These are phyloP conservation scores for Sclerotinia subarctica DNA, from an alignment of 2,329 filamentous ascomycete genomes.

Conservation along the genomic window DNA sequence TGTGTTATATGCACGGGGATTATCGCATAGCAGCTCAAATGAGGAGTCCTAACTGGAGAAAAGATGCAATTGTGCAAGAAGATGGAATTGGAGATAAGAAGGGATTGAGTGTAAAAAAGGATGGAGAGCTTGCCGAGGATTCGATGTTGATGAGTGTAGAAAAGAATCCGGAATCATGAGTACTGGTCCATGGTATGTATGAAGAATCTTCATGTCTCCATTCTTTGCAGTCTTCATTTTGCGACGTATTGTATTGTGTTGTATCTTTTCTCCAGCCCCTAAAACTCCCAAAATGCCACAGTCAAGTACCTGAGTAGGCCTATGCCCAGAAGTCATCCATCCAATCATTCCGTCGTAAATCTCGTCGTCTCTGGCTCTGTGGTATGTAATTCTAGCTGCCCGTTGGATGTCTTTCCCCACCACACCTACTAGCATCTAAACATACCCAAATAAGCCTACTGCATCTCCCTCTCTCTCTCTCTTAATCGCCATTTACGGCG, in stretches of 20 bases:
- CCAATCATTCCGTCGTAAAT: neutral
- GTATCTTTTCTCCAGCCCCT: neutral
- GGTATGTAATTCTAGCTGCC: neutral
- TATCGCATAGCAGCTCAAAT: neutral
- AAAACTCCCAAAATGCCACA: neutral
- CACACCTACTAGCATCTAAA: neutral
- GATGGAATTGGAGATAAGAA: neutral
- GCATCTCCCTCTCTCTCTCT: neutral
- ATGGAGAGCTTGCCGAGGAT: neutral
- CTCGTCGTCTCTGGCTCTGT: neutral
- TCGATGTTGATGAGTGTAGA: neutral
- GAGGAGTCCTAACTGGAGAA: neutral
- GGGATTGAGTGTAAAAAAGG: neutral
- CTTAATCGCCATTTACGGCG: neutral
- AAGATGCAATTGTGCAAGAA: neutral
- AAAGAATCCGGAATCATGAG: neutral
- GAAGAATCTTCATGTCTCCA: neutral
- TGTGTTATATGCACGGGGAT: neutral
- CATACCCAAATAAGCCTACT: neutral
- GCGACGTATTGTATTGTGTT: neutral
- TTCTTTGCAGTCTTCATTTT: neutral
- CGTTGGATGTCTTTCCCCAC: neutral
- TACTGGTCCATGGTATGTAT: neutral
- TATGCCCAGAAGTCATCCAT: neutral
- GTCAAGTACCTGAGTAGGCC: conserved; percentile 7